Conservation (phyloP, 148 eudicot species). For the Polygonum aviculare region DNA sequence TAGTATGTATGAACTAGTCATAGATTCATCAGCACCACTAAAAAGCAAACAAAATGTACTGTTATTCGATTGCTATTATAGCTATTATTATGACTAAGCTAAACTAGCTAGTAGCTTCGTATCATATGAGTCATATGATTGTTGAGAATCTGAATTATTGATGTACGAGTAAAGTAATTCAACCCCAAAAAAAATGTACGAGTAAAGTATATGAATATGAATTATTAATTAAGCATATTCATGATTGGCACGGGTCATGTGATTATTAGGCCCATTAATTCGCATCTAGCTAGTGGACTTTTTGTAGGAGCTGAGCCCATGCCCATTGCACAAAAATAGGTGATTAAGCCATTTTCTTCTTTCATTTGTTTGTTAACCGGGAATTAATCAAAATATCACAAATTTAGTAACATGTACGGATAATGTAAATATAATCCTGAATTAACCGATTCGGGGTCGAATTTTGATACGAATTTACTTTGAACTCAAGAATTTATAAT, state of each 20-base stretch:
- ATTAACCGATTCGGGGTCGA: no score
- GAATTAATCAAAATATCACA: no score
- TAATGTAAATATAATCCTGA: no score
- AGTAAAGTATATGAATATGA: not conserved
- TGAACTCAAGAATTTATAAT: no score
- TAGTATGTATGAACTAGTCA: not conserved
- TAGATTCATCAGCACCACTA: not conserved
- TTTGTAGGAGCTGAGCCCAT: not conserved
- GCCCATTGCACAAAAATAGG: not conserved
- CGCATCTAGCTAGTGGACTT: not conserved
- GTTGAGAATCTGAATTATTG: not conserved
- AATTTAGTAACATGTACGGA: no score
- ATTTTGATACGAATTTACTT: no score
- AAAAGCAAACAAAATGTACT: not conserved
- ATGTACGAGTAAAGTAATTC: not conserved
- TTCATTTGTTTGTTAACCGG: no score
- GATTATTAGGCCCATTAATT: slow-evolving; percentile 1
- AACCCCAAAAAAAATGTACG: not conserved
- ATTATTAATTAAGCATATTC: not conserved
- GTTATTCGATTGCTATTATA: not conserved
- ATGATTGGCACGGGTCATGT: not conserved
- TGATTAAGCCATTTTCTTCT: not conserved
- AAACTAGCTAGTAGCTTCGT: not conserved
- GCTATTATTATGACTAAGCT: not conserved
- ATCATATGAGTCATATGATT: not conserved